Evolutionary conservation across 73 alveolate species (phyloP).

Genomic region (Paramecium sexaurelia): DNA sequence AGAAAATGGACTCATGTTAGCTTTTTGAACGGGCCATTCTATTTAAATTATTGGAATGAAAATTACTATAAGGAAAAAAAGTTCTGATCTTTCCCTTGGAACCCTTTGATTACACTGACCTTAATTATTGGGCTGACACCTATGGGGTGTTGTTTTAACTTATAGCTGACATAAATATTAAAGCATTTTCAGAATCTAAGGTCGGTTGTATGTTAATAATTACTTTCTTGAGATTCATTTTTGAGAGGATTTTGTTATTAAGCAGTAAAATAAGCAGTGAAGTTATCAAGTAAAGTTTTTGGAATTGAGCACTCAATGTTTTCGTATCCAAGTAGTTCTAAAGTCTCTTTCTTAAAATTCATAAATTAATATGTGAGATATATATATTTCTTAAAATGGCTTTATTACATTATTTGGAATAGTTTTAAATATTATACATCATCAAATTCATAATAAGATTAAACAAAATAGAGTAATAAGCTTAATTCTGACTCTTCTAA

Average conservation of each 20-base stretch:
- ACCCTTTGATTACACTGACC: conserved; percentile 3
- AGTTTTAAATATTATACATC: neutral
- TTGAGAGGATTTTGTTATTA: neutral
- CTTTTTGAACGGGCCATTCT: conserved; percentile 38
- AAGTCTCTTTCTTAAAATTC: conserved; percentile 9
- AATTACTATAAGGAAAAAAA: conserved; percentile 35
- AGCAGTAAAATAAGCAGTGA: neutral
- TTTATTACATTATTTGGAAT: neutral
- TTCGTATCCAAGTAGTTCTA: conserved; percentile 33
- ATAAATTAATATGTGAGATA: neutral
- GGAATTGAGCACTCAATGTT: neutral
- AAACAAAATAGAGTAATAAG: neutral
- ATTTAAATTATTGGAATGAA: neutral
- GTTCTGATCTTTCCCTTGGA: conserved; percentile 40
- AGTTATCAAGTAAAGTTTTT: neutral
- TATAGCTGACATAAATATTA: neutral
- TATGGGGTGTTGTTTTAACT: neutral
- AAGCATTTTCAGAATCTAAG: neutral
- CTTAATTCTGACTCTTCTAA: neutral
- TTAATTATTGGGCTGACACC: neutral
- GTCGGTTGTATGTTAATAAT: neutral
- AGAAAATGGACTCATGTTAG: conserved; percentile 41
- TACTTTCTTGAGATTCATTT: neutral
- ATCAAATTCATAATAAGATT: neutral
- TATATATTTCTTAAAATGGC: neutral